Conservation (phyloP, 106 monocot species). For the Dendrobium catenatum region DNA sequence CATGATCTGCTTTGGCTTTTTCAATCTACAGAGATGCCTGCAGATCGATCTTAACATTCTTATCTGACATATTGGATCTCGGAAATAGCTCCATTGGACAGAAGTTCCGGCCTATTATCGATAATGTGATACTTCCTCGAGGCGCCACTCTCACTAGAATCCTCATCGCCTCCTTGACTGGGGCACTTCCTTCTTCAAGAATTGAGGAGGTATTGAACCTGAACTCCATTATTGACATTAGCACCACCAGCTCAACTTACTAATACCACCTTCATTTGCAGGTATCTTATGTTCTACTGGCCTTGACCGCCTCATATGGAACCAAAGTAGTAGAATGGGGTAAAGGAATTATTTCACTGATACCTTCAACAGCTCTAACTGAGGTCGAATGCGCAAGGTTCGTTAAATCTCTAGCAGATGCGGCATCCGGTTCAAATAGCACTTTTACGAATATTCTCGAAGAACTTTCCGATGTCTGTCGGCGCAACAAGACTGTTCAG, state of each 20-base stretch:
- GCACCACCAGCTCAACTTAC: no score
- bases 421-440: constrained; percentile 39
- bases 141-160: constrained; percentile 85
- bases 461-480: constrained; percentile 88
- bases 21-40: constrained; percentile 68
- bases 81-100: constrained; percentile 58
- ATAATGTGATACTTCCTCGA: constrained; percentile 50
- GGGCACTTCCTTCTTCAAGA: constrained; percentile 84
- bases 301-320: constrained; percentile 60
- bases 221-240: background rate
- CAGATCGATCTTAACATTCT: constrained; percentile 90
- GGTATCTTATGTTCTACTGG: constrained; percentile 68
- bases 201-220: constrained; percentile 55
- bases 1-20: constrained; percentile 1
- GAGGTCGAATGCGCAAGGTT: constrained; percentile 65
- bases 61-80: constrained; percentile 83
- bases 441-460: constrained; percentile 47
- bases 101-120: constrained; percentile 50
- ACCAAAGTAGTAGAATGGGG: constrained; percentile 63
- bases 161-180: constrained; percentile 78
- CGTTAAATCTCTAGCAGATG: constrained; percentile 52
- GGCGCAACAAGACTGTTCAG: constrained; percentile 73
- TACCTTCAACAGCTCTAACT: constrained; percentile 73
- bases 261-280: constrained; percentile 9
- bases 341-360: constrained; percentile 53